Evolutionary conservation across 805 yeast species (phyloP).

Genomic region (Debaryomyces maramus): DNA sequence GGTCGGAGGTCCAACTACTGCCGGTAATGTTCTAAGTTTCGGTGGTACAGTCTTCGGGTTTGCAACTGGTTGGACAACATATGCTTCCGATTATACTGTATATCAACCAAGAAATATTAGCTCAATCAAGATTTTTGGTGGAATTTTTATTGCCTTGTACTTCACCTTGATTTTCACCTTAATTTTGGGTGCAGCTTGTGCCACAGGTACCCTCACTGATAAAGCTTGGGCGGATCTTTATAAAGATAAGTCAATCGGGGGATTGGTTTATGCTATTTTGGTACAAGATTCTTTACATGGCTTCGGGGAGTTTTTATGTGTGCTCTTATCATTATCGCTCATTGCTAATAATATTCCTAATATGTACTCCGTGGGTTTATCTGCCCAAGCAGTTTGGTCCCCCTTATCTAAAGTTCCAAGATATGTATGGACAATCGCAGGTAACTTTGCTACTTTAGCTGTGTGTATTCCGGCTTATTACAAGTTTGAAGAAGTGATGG

Average conservation of each 20-base stretch:
- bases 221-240: constrained; percentile 53
- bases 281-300: constrained; percentile 81
- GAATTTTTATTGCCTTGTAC: constrained; percentile 51
- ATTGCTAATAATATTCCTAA: constrained; percentile 92
- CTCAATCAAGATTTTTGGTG: constrained; percentile 58
- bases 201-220: constrained; percentile 24
- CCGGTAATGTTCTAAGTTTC: constrained; percentile 74
- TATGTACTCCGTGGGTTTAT: constrained; percentile 86
- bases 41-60: constrained; percentile 85
- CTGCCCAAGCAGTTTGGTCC: constrained; percentile 83
- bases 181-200: constrained; percentile 34
- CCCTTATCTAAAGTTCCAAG: constrained; percentile 76
- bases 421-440: constrained; percentile 75
- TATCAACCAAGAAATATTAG: constrained; percentile 73
- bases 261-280: constrained; percentile 74
- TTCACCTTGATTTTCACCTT: constrained; percentile 28
- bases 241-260: constrained; percentile 65
- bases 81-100: constrained; percentile 88
- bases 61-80: constrained; percentile 94
- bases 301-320: constrained; percentile 88
- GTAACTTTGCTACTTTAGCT: constrained; percentile 76
- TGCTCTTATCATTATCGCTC: constrained; percentile 78
- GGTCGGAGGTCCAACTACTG: constrained; percentile 61
- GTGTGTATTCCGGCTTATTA: constrained; percentile 88
- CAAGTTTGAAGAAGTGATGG: constrained; percentile 69